Evolutionary conservation across 2,329 filamentous ascomycete species (phyloP), one percentile per base, ranked within the genome.

Genomic region (Elsinoe arachidis): DNA sequence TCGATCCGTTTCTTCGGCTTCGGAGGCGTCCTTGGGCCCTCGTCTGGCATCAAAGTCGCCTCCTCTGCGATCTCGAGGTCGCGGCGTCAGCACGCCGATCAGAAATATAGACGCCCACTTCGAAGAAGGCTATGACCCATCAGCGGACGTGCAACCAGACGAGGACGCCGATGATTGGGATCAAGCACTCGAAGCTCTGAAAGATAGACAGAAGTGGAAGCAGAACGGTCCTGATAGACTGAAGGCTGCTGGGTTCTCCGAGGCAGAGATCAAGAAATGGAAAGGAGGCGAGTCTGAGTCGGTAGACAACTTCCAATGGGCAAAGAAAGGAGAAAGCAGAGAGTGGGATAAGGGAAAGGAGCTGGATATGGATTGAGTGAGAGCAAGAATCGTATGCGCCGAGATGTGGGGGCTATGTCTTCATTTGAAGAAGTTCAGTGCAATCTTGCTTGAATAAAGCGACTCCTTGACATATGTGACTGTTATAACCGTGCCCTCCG

Each of bases 61-160:
- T 33, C 61, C 52, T 17, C 67, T 82, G 33, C 78, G 73, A 56
- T 73, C 77, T n/a, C 84, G 88, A 26, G 90, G 90, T 9, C 82
- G 90, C 38, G 90, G 90, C 37, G 81, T 81, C 12, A 76, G 81
- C 38, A 56, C 58, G 21, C 74, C 67, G 43, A 74, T 78, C 3
- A 84, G 84, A 23, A 83, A 81, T 9, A 95, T 96, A 62, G 90
- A 96, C 66, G 77, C 80, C 21, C 88, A 88, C 55, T 97, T 96
- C 69, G 84, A 86, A 1, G 75, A 82, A 1, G 79, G 71, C 15
- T 85, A 85, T 64, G 76, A 85, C 60, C 82, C 83, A 1, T 68
- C 73, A 5, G 68, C 74, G n/a, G 82, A 88, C 63, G 70, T 86
- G 2, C 73, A 77, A 38, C 72, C 76, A 43, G 61, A 70, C 60